Evolutionary conservation across 2,329 filamentous ascomycete genomes (phyloP).

Genomic region (Drechslerella coelobrocha): DNA sequence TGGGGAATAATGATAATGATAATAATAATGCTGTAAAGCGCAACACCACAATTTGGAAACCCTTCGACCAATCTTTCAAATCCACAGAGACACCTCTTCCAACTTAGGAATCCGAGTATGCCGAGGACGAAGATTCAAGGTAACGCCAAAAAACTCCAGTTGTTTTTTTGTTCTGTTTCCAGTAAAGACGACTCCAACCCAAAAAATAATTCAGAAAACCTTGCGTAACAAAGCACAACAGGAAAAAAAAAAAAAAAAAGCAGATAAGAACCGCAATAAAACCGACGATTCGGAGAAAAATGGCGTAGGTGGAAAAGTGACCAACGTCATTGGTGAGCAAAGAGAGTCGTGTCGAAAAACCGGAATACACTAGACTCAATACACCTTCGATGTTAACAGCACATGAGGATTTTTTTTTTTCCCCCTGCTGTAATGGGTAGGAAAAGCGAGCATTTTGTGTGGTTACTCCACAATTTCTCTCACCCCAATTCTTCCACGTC

Average conservation of each 20-base stretch:
- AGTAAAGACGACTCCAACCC: slow-evolving; percentile 4
- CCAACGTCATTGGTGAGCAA: not conserved
- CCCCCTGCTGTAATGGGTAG: too few relatives aligned
- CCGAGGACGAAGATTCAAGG: not conserved
- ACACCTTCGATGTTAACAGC: too few relatives aligned
- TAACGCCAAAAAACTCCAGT: not conserved
- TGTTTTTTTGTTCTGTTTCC: slow-evolving; percentile 1
- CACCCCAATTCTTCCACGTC: slow-evolving; percentile 44
- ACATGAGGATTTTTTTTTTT: too few relatives aligned
- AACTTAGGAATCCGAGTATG: not conserved
- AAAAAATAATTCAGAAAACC: not conserved
- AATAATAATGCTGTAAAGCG: not conserved
- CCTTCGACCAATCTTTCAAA: not conserved
- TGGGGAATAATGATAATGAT: not conserved
- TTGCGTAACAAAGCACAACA: slow-evolving; percentile 4
- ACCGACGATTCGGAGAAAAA: not conserved
- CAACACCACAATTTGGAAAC: slow-evolving; percentile 2
- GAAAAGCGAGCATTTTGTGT: too few relatives aligned
- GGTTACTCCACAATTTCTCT: slow-evolving; percentile 42
- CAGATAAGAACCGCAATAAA: not conserved
- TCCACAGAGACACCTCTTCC: not conserved
- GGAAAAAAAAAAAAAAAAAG: not conserved
- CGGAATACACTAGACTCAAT: too few relatives aligned
- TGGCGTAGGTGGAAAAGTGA: not conserved
- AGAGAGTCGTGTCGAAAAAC: not conserved